Evolutionary conservation across 2,329 filamentous ascomycete species (phyloP).

Genomic region (Helicocarpus griseus): DNA sequence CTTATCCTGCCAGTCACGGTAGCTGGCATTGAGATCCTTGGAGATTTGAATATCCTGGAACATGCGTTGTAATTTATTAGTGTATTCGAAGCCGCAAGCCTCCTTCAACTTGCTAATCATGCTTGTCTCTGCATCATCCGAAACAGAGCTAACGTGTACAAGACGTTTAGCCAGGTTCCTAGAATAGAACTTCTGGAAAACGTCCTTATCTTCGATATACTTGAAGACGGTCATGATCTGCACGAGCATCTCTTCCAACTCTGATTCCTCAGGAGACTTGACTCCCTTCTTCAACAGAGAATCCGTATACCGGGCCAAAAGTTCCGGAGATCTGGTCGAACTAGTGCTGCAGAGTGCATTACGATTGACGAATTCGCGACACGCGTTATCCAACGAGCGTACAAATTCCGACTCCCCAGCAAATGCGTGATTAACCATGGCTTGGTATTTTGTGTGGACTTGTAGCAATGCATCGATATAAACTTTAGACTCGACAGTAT

Average conservation of each 20-base stretch:
- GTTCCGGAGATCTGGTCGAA: conserved; percentile 86
- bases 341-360: conserved; percentile 93
- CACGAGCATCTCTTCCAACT: conserved; percentile 76
- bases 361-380: conserved; percentile 94
- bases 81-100: conserved; percentile 97
- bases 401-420: conserved; percentile 95
- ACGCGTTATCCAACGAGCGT: conserved; percentile 89
- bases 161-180: conserved; percentile 90
- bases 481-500: conserved; percentile 87
- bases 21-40: conserved; percentile 86
- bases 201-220: conserved; percentile 99
- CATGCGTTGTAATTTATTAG: conserved; percentile 98
- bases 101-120: conserved; percentile 99
- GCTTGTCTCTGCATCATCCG: conserved; percentile 93
- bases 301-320: conserved; percentile 93
- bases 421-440: conserved; percentile 84
- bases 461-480: conserved; percentile 94
- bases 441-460: conserved; percentile 87
- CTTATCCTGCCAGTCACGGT: conserved; percentile 65
- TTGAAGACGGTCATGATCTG: conserved; percentile 99
- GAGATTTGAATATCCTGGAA: conserved; percentile 99
- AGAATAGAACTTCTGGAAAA: conserved; percentile 99
- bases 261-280: conserved; percentile 85
- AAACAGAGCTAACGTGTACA: conserved; percentile 90
- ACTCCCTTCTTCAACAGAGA: conserved; percentile 76